Evolutionary conservation across 768 basidiomycete genomes (phyloP), one percentile per base, ranked within the genome.

Genomic region (Lactarius hatsudake): DNA sequence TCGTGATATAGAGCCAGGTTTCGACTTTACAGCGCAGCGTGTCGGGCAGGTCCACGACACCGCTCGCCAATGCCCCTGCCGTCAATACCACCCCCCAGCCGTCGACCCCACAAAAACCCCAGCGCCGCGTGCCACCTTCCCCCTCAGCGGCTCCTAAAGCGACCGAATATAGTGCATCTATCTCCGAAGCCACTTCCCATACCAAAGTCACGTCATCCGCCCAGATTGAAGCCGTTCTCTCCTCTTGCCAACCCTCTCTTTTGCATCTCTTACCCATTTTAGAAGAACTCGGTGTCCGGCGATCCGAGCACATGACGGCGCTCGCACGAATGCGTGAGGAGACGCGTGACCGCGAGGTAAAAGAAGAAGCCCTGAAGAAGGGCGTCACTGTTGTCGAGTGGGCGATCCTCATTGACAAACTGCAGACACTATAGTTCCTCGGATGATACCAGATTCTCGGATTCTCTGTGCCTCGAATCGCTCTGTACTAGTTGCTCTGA

Each of bases 361-460:
- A 82, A 75, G 87, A 88, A 71, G 87, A 86, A 70, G 90, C 88
- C 62, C 72, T 91, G 76, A 84, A 78, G 73, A 78, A 83, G 71
- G 90, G 90, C 1, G 79, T 91, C 60, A 90, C 88, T 0, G 81
- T 89, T 9, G 79, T 91, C 77, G 90, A 91, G 71, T 91, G 90
- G 90, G 90, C 90, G 26, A 88, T 91, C 72, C 78, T 91, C 71
- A 75, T 91, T 65, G 90, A 91, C 75, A 84, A 79, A 72, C 74
- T 90, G 69, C 84, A 83, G 68, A 78, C 73, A 43, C 69, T 78
- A 64, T 80, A 58, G 42, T 71, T 53, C 38, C 43, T 8, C 32
- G 9, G 51, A 34, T 42, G 20, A 55, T 30, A 55, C 54, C 10
- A 54, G n/a, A 64, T 40, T 42, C 32, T 59, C 66, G 59, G 45